A percentile compares a stretch with the other conserved stretches of the same genome.
Conservation (phyloP, 1,284 basidiomycete species). For the Mycena citricolor region DNA sequence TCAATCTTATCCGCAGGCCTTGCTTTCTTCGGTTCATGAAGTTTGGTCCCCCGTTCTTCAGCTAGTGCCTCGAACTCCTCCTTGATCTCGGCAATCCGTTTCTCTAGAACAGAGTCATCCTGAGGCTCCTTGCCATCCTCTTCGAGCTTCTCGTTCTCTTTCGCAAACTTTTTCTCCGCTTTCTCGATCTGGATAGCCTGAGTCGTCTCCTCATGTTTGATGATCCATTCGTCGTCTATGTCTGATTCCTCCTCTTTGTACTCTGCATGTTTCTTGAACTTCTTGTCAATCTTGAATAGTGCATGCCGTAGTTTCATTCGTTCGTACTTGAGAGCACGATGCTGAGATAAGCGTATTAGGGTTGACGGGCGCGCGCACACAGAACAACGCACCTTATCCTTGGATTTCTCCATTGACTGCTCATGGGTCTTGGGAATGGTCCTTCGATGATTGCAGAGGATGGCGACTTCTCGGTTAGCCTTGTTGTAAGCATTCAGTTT, state of each 20-base stretch:
- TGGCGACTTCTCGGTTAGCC: conserved; percentile 92
- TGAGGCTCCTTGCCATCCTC: conserved; percentile 68
- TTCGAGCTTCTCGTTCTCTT: conserved; percentile 83
- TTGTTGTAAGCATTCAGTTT: conserved; percentile 95
- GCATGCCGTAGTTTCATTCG: conserved; percentile 88
- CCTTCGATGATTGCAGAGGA: conserved; percentile 97
- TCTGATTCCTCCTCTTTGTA: conserved; percentile 87
- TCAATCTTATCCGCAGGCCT: conserved; percentile 72
- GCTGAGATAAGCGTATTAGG: conserved; percentile 36
- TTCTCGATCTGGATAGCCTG: conserved; percentile 85
- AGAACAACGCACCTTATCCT: conserved; percentile 81
- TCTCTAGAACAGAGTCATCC: conserved; percentile 61
- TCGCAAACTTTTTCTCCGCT: conserved; percentile 83
- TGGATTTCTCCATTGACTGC: conserved; percentile 89
- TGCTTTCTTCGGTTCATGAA: conserved; percentile 67
- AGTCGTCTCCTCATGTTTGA: conserved; percentile 76
- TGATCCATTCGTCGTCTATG: conserved; percentile 89
- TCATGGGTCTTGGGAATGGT: conserved; percentile 89
- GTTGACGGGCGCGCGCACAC: too few relatives aligned
- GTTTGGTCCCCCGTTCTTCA: conserved; percentile 80
- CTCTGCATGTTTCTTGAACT: conserved; percentile 80
- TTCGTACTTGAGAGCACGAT: conserved; percentile 86
- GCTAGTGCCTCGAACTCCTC: conserved; percentile 75
- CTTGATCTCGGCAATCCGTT: conserved; percentile 70
- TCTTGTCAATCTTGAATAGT: conserved; percentile 72